These are phyloP conservation scores for Dalechampia spathulata DNA, from an alignment of 441 rosid species.

Conservation along the genomic window DNA sequence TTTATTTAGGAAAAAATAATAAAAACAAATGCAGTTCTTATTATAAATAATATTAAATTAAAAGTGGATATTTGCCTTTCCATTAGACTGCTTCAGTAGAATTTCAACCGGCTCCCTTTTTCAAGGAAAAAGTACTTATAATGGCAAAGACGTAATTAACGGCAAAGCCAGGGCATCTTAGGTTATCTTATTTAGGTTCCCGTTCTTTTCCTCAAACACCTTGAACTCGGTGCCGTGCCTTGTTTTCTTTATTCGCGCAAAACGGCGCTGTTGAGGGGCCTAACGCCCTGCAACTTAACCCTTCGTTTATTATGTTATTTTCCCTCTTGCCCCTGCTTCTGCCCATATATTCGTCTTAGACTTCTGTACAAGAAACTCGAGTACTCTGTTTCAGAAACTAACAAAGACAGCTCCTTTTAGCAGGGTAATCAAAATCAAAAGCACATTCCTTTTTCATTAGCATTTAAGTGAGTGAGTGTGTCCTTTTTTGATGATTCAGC, in stretches of 20 bases:
- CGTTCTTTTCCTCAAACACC: too few species aligned
- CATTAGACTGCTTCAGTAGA: too few species aligned
- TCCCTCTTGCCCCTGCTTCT: constrained; percentile 3
- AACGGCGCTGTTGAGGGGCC: constrained; percentile 26
- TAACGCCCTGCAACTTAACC: not conserved
- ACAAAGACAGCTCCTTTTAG: constrained; percentile 5
- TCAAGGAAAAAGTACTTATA: too few species aligned
- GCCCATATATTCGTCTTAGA: not conserved
- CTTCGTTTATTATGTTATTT: constrained; percentile 1
- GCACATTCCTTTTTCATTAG: constrained; percentile 21
- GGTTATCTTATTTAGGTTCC: too few species aligned
- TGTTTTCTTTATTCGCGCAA: constrained; percentile 5
- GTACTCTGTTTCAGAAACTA: not conserved
- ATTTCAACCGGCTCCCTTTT: too few species aligned
- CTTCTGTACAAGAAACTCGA: not conserved
- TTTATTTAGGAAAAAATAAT: too few species aligned
- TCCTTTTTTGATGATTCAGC: not conserved
- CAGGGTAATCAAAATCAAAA: constrained; percentile 1
- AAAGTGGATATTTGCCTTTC: too few species aligned
- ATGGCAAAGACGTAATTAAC: too few species aligned
- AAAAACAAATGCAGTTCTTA: too few species aligned
- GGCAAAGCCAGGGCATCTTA: too few species aligned
- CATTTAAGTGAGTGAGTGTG: constrained; percentile 14
- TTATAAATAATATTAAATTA: too few species aligned
- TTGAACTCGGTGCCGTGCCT: constrained; percentile 20